Percentiles rank a stretch among this genome's conserved stretches.
Evolutionary conservation across 345 rosid genomes (phyloP).

Genomic region (Melaleuca alternifolia): DNA sequence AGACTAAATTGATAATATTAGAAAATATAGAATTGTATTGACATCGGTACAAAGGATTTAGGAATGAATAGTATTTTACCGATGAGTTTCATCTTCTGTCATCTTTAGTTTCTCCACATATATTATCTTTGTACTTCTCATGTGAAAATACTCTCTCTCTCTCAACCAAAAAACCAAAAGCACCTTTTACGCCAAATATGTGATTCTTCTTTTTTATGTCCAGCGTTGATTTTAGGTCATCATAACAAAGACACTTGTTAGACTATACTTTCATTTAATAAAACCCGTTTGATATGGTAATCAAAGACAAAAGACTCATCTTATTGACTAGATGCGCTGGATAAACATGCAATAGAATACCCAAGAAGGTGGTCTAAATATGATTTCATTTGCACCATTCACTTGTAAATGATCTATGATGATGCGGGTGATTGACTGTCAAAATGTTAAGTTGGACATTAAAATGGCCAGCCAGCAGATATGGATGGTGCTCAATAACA

Average conservation of each 20-base stretch:
- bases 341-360: not conserved
- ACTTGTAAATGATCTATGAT: not conserved
- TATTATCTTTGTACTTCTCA: not conserved
- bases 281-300: not conserved
- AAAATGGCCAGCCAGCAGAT: too few relatives aligned
- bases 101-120: not conserved
- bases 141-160: not conserved
- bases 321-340: not conserved
- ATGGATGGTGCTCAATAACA: too few relatives aligned
- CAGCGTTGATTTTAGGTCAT: not conserved
- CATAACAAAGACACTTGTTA: not conserved
- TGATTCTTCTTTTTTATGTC: not conserved
- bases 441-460: too few relatives aligned
- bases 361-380: not conserved
- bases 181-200: not conserved
- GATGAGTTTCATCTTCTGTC: not conserved
- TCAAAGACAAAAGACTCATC: not conserved
- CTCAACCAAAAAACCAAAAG: not conserved
- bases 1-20: fast-evolving
- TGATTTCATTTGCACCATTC: not conserved
- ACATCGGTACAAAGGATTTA: not conserved
- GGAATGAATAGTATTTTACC: not conserved
- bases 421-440: not conserved
- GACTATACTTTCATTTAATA: not conserved
- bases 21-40: not conserved